Evolutionary conservation across 1,284 basidiomycete species (phyloP).

Genomic region (Inonotus hispidus): DNA sequence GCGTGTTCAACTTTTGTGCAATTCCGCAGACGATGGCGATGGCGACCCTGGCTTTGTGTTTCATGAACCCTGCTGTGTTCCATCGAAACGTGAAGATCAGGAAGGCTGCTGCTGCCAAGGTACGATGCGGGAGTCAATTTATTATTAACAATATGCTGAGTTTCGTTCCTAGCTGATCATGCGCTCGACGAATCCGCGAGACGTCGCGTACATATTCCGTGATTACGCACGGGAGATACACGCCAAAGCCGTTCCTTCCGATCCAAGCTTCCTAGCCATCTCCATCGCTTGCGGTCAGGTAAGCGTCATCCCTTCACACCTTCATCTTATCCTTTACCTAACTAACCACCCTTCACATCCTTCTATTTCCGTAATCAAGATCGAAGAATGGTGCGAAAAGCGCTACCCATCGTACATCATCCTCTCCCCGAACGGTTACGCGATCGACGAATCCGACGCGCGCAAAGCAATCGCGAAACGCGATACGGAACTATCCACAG

Average conservation of each 20-base stretch:
- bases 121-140: slow-evolving; percentile 32
- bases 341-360: too few relatives aligned
- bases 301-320: slow-evolving; percentile 5
- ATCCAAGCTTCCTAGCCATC: slow-evolving; percentile 84
- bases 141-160: slow-evolving; percentile 6
- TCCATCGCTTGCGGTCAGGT: slow-evolving; percentile 79
- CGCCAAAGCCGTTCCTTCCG: slow-evolving; percentile 68
- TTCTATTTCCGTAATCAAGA: slow-evolving; percentile 54
- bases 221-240: slow-evolving; percentile 83
- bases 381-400: slow-evolving; percentile 89
- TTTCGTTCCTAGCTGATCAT: slow-evolving; percentile 69
- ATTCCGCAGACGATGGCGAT: slow-evolving; percentile 97
- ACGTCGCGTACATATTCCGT: slow-evolving; percentile 88
- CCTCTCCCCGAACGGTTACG: slow-evolving; percentile 23
- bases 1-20: slow-evolving; percentile 94
- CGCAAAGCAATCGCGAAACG: slow-evolving; percentile 40
- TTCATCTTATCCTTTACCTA: too few relatives aligned
- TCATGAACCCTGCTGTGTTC: slow-evolving; percentile 92
- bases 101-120: slow-evolving; percentile 83
- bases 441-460: slow-evolving; percentile 43
- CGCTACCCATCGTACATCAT: slow-evolving; percentile 83
- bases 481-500: slow-evolving; percentile 36
- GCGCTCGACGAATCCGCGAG: slow-evolving; percentile 85
- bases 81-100: slow-evolving; percentile 93
- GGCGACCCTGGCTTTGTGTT: slow-evolving; percentile 87